These are phyloP conservation scores for Metschnikowia proteae DNA, from an alignment of 805 yeast genomes.

Conservation along the genomic window DNA sequence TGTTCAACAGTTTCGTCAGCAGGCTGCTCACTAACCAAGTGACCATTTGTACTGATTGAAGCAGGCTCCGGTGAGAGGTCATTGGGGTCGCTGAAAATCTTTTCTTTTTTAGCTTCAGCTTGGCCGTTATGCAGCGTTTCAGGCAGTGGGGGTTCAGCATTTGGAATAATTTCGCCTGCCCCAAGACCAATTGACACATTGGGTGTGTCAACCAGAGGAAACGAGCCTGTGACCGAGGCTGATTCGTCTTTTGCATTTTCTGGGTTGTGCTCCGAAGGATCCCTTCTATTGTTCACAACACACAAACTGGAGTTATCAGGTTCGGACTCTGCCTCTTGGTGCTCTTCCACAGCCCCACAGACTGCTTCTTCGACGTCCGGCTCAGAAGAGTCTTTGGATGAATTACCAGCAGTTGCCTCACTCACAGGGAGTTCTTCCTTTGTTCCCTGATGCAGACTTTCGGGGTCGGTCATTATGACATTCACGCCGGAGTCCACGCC, in stretches of 20 bases:
- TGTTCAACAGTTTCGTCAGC: not conserved
- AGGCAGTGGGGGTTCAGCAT: not conserved
- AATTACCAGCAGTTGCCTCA: not conserved
- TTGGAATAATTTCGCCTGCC: not conserved
- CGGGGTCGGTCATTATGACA: not conserved
- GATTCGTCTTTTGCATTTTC: not conserved
- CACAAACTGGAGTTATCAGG: not conserved
- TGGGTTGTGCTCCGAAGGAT: not conserved
- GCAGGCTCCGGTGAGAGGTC: not conserved
- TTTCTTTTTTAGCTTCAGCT: not conserved
- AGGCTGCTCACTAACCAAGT: not conserved
- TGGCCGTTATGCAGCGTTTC: not conserved
- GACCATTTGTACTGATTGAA: not conserved
- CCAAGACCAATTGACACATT: not conserved
- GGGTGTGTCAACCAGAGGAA: not conserved
- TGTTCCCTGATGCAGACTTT: no score
- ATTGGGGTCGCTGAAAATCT: not conserved
- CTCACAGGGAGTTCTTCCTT: not conserved
- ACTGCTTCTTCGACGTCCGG: not conserved
- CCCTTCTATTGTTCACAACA: not conserved
- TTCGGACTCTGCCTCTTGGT: not conserved
- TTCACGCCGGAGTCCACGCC: not conserved
- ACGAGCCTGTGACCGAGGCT: not conserved
- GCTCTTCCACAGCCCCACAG: not conserved
- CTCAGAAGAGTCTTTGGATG: not conserved